Conservation (phyloP, 1,284 basidiomycete species). For the Trichosporon coremiiforme region DNA sequence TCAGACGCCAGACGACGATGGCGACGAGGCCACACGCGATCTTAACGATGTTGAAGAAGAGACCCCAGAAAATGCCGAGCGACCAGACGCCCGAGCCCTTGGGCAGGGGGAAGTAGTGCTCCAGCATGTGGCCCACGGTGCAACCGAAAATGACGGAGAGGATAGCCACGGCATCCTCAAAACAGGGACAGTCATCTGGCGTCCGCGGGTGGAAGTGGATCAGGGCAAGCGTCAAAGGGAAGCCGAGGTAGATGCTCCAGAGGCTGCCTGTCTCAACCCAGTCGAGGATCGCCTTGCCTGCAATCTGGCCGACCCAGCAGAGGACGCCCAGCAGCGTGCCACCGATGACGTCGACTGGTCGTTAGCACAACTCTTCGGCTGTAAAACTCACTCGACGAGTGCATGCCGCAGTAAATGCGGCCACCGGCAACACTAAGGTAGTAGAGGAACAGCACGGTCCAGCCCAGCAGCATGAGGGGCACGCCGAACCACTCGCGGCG, state of each 20-base stretch:
- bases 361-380: background rate
- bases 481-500: constrained; percentile 32
- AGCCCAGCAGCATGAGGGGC: constrained; percentile 30
- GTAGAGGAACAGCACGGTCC: constrained; percentile 64
- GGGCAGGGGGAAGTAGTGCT: constrained; percentile 22
- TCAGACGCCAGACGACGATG: constrained; percentile 81
- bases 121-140: constrained; percentile 69
- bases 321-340: constrained; percentile 68
- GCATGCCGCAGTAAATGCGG: constrained; percentile 88
- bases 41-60: constrained; percentile 55
- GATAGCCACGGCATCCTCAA: constrained; percentile 95
- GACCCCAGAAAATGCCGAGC: constrained; percentile 20
- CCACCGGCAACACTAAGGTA: constrained; percentile 81
- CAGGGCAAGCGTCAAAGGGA: constrained; percentile 68
- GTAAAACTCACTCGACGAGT: constrained; percentile 60
- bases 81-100: constrained; percentile 20
- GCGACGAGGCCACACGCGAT: constrained; percentile 50
- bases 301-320: constrained; percentile 64
- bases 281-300: constrained; percentile 48
- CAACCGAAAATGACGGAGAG: constrained; percentile 79
- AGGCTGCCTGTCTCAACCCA: constrained; percentile 63
- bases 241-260: constrained; percentile 66
- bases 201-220: constrained; percentile 90
- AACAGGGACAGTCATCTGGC: constrained; percentile 95
- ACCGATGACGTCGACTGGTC: constrained; percentile 66